Evolutionary conservation across 2,329 filamentous ascomycete genomes (phyloP), one percentile per base, ranked within the genome.

Genomic region (Penicillium sp.): DNA sequence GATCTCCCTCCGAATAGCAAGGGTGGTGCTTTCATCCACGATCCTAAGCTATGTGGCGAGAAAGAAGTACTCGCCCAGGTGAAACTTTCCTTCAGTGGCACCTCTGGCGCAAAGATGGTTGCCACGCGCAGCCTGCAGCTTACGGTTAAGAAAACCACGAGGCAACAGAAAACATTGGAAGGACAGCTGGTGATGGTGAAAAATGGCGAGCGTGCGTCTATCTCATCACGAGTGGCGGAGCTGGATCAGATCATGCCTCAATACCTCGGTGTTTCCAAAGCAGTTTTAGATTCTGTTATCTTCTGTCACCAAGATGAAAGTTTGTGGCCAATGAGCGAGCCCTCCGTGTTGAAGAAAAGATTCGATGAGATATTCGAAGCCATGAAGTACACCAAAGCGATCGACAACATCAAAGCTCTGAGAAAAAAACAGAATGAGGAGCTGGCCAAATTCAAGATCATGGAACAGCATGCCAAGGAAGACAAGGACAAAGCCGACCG

Each of bases 291-390:
- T 60, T 89, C 88, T 52, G 94, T 99, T 69, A 97, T 99, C 61
- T 99, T 99, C 75, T 99, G 94, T 70, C 94, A 99, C 68, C 94
- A 99, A 68, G 94, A 99, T 69, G 94, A 99, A 61, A 97, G 93
- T 21, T 75, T 97, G 23, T 99, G 94, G 94, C 94, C 94, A 0
- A 86, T 99, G 81, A 95, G 91, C 67, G 90, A 96, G 65, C 91
- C 94, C 0, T 78, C 84, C 0, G 84, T 84, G 0, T 78, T 99
- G 44, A 99, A 99, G 74, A 95, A 95, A 71, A 88, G 87, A 46
- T 99, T 99, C 54, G 94, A 99, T 67, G 91, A 96, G 68, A 99
- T 99, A 9, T 99, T 99, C 61, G 94, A 97, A 73, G 94, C 94
- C 1, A 80, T 90, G 74, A 97, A 96, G 69, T 99, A 97, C 72